Percentiles rank a stretch among this genome's conserved stretches.
phyloP scores from a whole-genome alignment of 2,329 filamentous ascomycete species.

The Chrysosporium keratinophilum region DNA sequence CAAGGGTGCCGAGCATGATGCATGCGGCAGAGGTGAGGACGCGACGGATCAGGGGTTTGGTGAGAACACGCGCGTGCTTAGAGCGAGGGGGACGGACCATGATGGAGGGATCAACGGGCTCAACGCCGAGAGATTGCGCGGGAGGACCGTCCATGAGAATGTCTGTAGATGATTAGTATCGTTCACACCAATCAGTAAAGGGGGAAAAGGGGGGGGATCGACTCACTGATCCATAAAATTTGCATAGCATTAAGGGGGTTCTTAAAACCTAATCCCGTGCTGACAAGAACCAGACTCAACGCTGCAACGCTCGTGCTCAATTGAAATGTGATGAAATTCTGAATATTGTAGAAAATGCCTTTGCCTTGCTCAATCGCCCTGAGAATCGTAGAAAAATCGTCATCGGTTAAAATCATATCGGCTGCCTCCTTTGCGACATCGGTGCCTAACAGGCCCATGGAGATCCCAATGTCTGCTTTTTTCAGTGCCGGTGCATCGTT shows the following conservation, averaged over 20 bases:
- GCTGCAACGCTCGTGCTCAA: constrained; percentile 93
- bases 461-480: constrained; percentile 94
- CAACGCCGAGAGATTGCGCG: constrained; percentile 91
- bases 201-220: neutral
- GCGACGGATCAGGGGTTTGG: constrained; percentile 65
- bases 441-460: constrained; percentile 89
- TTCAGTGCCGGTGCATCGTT: constrained; percentile 96
- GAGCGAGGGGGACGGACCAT: constrained; percentile 84
- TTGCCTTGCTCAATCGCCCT: constrained; percentile 97
- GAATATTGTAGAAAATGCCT: constrained; percentile 98
- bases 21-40: constrained; percentile 79
- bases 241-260: constrained; percentile 98
- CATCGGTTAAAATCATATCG: constrained; percentile 79
- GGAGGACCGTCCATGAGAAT: constrained; percentile 99
- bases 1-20: constrained; percentile 86
- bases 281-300: constrained; percentile 79
- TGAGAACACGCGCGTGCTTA: constrained; percentile 84
- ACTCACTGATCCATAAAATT: constrained; percentile 97
- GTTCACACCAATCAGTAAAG: neutral
- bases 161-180: constrained; percentile 47
- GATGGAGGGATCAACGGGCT: constrained; percentile 85
- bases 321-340: constrained; percentile 98
- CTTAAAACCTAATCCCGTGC: constrained; percentile 84
- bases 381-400: constrained; percentile 84
- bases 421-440: constrained; percentile 94